A percentile compares a stretch with the other conserved stretches of the same genome.
Conservation (phyloP, 345 rosid genomes). For the Acer negundo region DNA sequence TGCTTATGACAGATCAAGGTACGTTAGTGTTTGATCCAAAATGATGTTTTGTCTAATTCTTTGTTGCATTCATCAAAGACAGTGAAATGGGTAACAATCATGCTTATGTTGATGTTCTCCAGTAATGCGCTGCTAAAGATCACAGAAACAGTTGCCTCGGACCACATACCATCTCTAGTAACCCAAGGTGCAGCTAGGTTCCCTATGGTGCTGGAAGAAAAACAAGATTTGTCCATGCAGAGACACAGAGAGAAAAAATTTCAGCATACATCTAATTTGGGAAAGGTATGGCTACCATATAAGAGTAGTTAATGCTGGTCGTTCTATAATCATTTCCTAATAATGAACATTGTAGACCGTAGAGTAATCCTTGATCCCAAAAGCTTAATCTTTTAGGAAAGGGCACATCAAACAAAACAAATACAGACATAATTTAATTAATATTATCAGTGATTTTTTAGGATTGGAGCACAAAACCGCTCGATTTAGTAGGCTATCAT, state of each 20-base stretch:
- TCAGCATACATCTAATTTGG: conserved; percentile 5
- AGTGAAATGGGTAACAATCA: conserved; percentile 7
- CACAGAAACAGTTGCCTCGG: conserved; percentile 33
- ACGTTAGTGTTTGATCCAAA: conserved; percentile 16
- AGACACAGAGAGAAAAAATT: conserved; percentile 26
- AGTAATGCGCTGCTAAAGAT: conserved; percentile 41
- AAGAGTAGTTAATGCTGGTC: not conserved
- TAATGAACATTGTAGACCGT: not conserved
- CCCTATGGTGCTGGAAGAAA: conserved; percentile 32
- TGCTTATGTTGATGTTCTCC: conserved; percentile 12
- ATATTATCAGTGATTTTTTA: not conserved
- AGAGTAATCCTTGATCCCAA: not conserved
- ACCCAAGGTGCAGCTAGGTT: conserved; percentile 21
- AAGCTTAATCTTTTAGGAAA: not conserved
- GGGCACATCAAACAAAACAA: not conserved
- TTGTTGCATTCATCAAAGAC: not conserved
- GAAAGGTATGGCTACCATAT: conserved; percentile 32
- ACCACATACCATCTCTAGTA: conserved; percentile 15
- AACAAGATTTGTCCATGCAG: conserved; percentile 23
- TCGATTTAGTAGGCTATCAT: too few relatives aligned
- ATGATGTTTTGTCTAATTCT: not conserved
- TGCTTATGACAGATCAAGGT: conserved; percentile 62
- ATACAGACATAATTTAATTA: not conserved
- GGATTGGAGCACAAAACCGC: not conserved
- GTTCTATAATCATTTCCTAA: not conserved